Percentiles rank a stretch among this genome's conserved stretches.
phyloP scores from a whole-genome alignment of 805 yeast species.

The Sugiyamaella marilandica region DNA sequence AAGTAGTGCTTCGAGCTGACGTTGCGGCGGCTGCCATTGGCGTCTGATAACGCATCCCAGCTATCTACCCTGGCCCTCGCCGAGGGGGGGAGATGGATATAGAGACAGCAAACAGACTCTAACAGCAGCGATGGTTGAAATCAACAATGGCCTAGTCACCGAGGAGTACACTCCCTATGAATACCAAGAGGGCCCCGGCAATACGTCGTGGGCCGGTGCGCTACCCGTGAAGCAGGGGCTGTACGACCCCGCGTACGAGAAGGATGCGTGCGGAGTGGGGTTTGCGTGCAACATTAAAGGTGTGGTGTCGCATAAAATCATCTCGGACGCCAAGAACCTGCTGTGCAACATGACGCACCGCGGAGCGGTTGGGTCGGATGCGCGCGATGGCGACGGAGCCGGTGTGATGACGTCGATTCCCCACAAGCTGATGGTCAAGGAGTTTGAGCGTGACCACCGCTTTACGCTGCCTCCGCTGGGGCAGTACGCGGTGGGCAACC shows the following conservation, averaged over 20 bases:
- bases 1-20: not conserved
- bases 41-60: not conserved
- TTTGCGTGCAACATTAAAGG: conserved; percentile 95
- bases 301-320: conserved; percentile 78
- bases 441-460: conserved; percentile 66
- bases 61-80: conserved; percentile 1
- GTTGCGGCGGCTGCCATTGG: not conserved
- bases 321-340: conserved; percentile 77
- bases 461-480: conserved; percentile 70
- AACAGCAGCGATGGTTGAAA: conserved; percentile 3
- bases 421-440: conserved; percentile 79
- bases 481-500: conserved; percentile 92
- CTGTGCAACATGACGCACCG: conserved; percentile 98
- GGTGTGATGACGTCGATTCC: conserved; percentile 93
- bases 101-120: not conserved
- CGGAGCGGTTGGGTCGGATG: conserved; percentile 95
- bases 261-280: conserved; percentile 99
- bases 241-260: conserved; percentile 89
- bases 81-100: too few relatives aligned
- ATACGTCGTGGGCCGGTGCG: conserved; percentile 88
- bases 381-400: conserved; percentile 98
- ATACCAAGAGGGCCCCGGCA: conserved; percentile 71
- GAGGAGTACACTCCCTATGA: conserved; percentile 40
- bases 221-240: conserved; percentile 84
- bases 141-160: conserved; percentile 10